A percentile compares a stretch with the other conserved stretches of the same genome.
Conservation (phyloP, 1,139 yeast genomes). For the Debaryomyces udenii region DNA sequence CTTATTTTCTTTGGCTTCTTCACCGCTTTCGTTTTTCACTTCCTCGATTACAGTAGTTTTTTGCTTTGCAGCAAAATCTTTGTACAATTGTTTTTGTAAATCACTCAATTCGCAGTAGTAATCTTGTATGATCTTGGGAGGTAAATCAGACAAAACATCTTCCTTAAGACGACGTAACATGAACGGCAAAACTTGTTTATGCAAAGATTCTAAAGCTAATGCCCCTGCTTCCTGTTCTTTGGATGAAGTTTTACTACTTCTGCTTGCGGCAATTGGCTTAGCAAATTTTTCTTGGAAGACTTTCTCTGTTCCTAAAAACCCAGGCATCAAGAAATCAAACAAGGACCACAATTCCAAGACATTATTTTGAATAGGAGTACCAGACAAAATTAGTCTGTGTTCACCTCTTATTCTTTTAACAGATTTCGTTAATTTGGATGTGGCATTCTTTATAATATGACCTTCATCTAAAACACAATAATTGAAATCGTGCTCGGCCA, state of each 20-base stretch:
- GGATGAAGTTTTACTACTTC: constrained; percentile 87
- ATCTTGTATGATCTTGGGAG: constrained; percentile 98
- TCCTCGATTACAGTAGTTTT: constrained; percentile 71
- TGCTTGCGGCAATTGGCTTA: constrained; percentile 93
- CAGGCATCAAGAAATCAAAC: constrained; percentile 98
- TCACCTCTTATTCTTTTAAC: constrained; percentile 83
- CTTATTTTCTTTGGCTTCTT: constrained; percentile 55
- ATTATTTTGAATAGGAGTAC: constrained; percentile 97
- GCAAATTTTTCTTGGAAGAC: constrained; percentile 94
- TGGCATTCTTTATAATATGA: constrained; percentile 91
- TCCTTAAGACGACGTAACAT: constrained; percentile 95
- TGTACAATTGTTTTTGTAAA: constrained; percentile 82
- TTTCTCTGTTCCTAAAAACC: constrained; percentile 94
- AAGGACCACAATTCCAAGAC: constrained; percentile 96
- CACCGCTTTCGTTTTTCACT: constrained; percentile 44
- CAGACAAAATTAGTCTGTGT: constrained; percentile 88
- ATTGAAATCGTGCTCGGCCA: constrained; percentile 71
- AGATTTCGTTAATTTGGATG: constrained; percentile 84
- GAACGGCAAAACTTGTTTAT: constrained; percentile 95
- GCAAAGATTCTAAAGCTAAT: constrained; percentile 90
- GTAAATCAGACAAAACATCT: constrained; percentile 92
- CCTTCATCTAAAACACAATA: constrained; percentile 98
- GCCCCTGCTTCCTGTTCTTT: constrained; percentile 98
- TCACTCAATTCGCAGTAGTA: constrained; percentile 95
- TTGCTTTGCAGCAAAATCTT: constrained; percentile 89